Base-by-base conservation (phyloP, 257 asterid species). In the Solanum virginianum region DNA sequence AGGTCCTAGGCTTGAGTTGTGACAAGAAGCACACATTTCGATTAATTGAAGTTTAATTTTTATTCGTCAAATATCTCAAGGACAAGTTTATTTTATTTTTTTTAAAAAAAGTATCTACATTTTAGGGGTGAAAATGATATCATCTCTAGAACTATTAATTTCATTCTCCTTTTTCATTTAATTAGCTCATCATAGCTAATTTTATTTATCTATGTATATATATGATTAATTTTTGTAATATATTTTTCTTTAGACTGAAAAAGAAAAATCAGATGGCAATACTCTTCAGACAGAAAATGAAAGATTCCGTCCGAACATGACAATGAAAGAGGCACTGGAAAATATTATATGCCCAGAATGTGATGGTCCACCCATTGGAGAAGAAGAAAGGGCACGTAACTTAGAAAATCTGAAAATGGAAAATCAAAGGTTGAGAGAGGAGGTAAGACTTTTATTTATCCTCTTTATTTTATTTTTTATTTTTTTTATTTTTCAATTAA, bases 281-380 rank as follows among this genome's bases (percentile, higher is more conserved):
- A 57, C 86, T 63, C 93, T 93, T 45, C 89, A 87, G 29, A 24
- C 87, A 6, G 94, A 93, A 81, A 94, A 92, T 84, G 93, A 91
- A 74, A 90, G 86, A 75, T 80, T 92, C 20, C 91, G 84, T 47
- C 82, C 92, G 89, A 92, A 91, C 85, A 87, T 90, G 26, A 92
- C 93, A 20, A 86, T 92, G 88, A 90, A 85, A 82, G 92, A 91
- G 80, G 90, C 92, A 2, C 71, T 93, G 74, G 84, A 80, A 83
- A 92, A 81, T 87, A 57, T 86, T 24, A 12, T 85, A 0, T 92
- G 94, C 88, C 89, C 85, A 1, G 39, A 84, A 8, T 91, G 98
- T 69, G 87, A 83, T 26, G 92, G 90, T 74, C 80, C 88, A 9
- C 68, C 80, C 7, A 63, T 69, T 24, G 86, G 91, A 5, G 93